Percentiles rank a stretch among this genome's conserved stretches.
phyloP scores from a whole-genome alignment of 1,284 basidiomycete species.

The Clitocybe nebularis region DNA sequence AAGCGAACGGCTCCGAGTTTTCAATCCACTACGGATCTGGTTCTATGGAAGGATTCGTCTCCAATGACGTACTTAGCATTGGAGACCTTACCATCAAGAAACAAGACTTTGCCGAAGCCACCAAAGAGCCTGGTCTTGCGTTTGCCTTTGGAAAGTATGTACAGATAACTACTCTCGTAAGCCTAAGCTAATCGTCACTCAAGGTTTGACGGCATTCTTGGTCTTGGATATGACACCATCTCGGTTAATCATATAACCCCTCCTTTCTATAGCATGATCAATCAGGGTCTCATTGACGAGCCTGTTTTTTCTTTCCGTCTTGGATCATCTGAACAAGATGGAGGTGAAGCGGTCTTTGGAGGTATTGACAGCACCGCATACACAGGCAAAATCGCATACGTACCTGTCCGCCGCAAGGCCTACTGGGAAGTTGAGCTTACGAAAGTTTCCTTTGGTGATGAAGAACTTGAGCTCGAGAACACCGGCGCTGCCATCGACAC shows the following conservation, averaged over 20 bases:
- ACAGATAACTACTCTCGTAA: background rate
- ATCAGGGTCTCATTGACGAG: conserved; percentile 78
- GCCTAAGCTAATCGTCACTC: conserved; percentile 6
- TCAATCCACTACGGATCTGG: conserved; percentile 96
- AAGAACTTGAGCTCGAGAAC: conserved; percentile 81
- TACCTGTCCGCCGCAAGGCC: conserved; percentile 91
- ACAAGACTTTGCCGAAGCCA: conserved; percentile 95
- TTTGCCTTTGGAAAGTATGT: conserved; percentile 95
- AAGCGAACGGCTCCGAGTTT: conserved; percentile 89
- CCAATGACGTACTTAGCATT: conserved; percentile 79
- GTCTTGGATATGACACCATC: conserved; percentile 95
- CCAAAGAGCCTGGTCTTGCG: conserved; percentile 94
- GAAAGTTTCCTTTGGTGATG: conserved; percentile 81
- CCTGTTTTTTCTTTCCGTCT: conserved; percentile 96
- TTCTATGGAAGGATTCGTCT: conserved; percentile 96
- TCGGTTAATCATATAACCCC: conserved; percentile 92
- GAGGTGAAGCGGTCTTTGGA: conserved; percentile 92
- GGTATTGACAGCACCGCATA: conserved; percentile 84
- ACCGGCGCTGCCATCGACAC: conserved; percentile 97
- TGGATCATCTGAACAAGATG: conserved; percentile 83
- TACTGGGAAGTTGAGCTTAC: conserved; percentile 99
- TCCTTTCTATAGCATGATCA: conserved; percentile 94
- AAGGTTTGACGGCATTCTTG: conserved; percentile 95
- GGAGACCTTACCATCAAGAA: conserved; percentile 78
- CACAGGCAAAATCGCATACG: conserved; percentile 82